phyloP scores from a whole-genome alignment of 441 rosid species.

The Erodium moschatum region DNA sequence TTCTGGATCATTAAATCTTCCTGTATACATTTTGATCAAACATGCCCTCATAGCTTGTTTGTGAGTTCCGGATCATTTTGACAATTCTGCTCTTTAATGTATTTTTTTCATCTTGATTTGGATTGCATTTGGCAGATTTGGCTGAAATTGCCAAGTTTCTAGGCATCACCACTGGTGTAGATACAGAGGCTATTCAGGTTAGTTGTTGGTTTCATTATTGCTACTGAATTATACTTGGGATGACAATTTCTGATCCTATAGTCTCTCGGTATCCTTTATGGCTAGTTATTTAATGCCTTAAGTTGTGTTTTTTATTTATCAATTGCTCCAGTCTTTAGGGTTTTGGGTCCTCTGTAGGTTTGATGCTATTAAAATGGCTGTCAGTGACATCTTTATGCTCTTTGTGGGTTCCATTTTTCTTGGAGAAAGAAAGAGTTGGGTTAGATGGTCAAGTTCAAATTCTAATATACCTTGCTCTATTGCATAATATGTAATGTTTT shows the following conservation, averaged over 20 bases:
- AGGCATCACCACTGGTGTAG: slow-evolving; percentile 65
- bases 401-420: background rate
- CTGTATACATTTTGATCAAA: background rate
- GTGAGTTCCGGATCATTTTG: background rate
- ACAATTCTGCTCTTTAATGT: background rate
- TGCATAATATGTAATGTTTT: background rate
- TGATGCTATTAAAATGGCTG: background rate
- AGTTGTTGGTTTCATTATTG: slow-evolving; percentile 11
- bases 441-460: background rate
- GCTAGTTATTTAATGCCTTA: background rate
- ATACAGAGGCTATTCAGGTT: slow-evolving; percentile 85
- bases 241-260: background rate
- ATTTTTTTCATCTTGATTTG: background rate
- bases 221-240: background rate
- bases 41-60: background rate
- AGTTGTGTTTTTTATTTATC: background rate
- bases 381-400: background rate
- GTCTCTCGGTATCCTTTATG: background rate
- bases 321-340: background rate
- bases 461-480: background rate
- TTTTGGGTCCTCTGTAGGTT: background rate
- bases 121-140: slow-evolving; percentile 46
- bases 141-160: slow-evolving; percentile 93
- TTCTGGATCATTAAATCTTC: background rate
- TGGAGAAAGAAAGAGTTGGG: background rate